phyloP scores from a whole-genome alignment of 1,284 basidiomycete genomes.

The Mycosarcoma maydis region DNA sequence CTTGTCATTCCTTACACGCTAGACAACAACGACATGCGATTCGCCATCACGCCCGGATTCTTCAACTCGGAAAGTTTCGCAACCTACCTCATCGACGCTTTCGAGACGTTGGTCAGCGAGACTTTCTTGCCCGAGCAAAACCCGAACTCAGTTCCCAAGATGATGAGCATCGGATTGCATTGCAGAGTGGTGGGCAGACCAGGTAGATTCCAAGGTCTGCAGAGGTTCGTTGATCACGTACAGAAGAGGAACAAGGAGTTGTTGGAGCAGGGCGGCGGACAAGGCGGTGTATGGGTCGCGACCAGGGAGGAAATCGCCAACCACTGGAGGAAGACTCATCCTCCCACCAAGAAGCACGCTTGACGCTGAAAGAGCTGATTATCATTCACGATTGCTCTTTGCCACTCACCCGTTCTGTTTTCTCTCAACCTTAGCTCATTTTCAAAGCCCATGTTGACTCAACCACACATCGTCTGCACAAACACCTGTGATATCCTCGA shows the following conservation, averaged over 20 bases:
- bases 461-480: too few species aligned
- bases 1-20: constrained; percentile 68
- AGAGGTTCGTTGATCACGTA: constrained; percentile 68
- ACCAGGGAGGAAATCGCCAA: constrained; percentile 68
- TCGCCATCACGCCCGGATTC: constrained; percentile 67
- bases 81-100: constrained; percentile 67
- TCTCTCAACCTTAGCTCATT: too few species aligned
- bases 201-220: constrained; percentile 67
- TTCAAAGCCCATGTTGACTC: too few species aligned
- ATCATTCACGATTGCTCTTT: too few species aligned
- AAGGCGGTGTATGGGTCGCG: constrained; percentile 68
- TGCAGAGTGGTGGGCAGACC: constrained; percentile 68
- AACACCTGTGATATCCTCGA: too few species aligned
- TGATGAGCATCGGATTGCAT: constrained; percentile 69
- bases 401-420: too few species aligned
- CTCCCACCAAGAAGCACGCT: constrained; percentile 52
- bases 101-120: constrained; percentile 67
- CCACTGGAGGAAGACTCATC: constrained; percentile 66
- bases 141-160: constrained; percentile 64
- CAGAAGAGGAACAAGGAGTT: constrained; percentile 52
- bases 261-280: constrained; percentile 24
- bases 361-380: too few species aligned
- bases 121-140: constrained; percentile 45
- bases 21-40: constrained; percentile 68
- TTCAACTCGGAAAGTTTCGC: constrained; percentile 66